Percentiles rank a stretch among this genome's conserved stretches.
phyloP scores from a whole-genome alignment of 2,329 filamentous ascomycete species.

The Aspergillus pseudotamarii region DNA sequence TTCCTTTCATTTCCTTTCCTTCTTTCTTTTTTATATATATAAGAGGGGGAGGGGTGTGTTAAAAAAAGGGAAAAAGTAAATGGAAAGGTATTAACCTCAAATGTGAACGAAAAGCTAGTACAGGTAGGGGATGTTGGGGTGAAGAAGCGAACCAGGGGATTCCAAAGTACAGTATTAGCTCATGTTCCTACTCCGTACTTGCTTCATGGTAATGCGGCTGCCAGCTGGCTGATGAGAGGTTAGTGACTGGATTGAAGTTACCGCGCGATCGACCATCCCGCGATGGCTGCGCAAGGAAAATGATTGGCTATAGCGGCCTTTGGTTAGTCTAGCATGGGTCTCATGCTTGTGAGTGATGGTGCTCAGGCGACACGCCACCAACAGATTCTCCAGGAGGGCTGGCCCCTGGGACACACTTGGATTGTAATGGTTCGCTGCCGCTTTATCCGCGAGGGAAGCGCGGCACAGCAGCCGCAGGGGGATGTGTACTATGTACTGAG shows the following conservation, averaged over 20 bases:
- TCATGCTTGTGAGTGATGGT: slow-evolving; percentile 24
- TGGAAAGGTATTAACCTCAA: not conserved
- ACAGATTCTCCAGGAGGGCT: slow-evolving; percentile 13
- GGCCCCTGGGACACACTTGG: slow-evolving; percentile 18
- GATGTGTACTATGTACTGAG: not conserved
- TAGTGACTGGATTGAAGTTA: slow-evolving; percentile 29
- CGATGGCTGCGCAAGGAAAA: slow-evolving; percentile 29
- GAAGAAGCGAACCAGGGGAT: slow-evolving; percentile 10
- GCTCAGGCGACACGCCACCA: slow-evolving; percentile 35
- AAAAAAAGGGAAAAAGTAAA: not conserved
- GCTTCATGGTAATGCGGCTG: slow-evolving; percentile 21
- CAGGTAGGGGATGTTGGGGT: not conserved
- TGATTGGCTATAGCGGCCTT: slow-evolving; percentile 24
- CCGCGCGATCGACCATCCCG: slow-evolving; percentile 41
- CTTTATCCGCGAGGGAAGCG: slow-evolving; percentile 28
- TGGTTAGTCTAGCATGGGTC: slow-evolving; percentile 30
- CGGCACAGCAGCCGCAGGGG: slow-evolving; percentile 21
- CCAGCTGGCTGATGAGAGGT: slow-evolving; percentile 28
- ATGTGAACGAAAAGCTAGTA: not conserved
- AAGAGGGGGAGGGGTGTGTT: too few species aligned
- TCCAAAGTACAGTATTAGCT: not conserved
- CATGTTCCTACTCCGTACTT: not conserved
- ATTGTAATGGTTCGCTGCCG: slow-evolving; percentile 4
- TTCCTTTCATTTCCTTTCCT: not conserved
- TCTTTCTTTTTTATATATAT: too few species aligned